phyloP scores from a whole-genome alignment of 1,284 basidiomycete species.

The Ustilago sp. region DNA sequence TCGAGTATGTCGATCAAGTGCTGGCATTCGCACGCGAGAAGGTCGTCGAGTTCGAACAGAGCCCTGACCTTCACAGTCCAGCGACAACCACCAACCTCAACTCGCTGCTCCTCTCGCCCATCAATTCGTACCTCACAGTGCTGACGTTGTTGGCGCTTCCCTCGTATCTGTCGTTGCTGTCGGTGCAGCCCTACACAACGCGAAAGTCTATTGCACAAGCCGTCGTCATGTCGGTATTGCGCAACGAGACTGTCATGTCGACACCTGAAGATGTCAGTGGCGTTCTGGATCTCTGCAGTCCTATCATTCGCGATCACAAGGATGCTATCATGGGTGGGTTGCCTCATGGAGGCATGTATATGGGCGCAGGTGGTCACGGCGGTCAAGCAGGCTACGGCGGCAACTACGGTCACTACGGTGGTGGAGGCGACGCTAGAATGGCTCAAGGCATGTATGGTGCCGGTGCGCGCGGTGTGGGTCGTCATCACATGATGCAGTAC shows the following conservation, averaged over 20 bases:
- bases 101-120: constrained; percentile 63
- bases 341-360: constrained; percentile 38
- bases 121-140: constrained; percentile 64
- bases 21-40: constrained; percentile 65
- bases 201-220: constrained; percentile 66
- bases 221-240: constrained; percentile 64
- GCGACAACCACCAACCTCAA: constrained; percentile 60
- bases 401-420: constrained; percentile 39
- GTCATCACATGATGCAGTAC: constrained; percentile 56
- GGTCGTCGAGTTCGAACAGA: constrained; percentile 58
- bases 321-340: constrained; percentile 52
- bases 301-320: constrained; percentile 62
- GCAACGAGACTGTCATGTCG: constrained; percentile 64
- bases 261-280: constrained; percentile 68
- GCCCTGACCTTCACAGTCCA: constrained; percentile 55
- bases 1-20: constrained; percentile 69
- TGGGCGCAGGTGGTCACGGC: constrained; percentile 32
- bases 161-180: constrained; percentile 60
- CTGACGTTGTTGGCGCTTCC: constrained; percentile 66
- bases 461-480: constrained; percentile 39
- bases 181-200: constrained; percentile 61
- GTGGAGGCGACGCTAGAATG: constrained; percentile 47
- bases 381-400: constrained; percentile 36
- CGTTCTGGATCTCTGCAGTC: constrained; percentile 64
- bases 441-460: constrained; percentile 46